These are phyloP conservation scores for Populus tomentosa DNA, from an alignment of 441 rosid species.

Conservation along the genomic window DNA sequence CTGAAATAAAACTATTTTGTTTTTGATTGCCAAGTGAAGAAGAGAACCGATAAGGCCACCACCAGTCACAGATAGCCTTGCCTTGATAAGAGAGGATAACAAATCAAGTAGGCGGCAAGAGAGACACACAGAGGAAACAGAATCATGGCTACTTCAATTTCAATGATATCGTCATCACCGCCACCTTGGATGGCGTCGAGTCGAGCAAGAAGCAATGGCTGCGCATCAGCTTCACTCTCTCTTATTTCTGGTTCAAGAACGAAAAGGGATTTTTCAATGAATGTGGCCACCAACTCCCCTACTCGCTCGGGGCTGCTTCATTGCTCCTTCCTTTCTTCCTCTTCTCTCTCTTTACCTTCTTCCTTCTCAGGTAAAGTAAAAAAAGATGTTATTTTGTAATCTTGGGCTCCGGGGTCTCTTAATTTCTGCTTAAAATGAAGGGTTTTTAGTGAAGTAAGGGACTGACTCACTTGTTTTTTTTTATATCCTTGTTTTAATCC, in stretches of 20 bases:
- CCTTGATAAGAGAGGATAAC: background rate
- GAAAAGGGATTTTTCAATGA: slow-evolving; percentile 22
- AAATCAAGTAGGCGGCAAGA: background rate
- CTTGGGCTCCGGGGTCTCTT: background rate
- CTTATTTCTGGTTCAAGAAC: slow-evolving; percentile 33
- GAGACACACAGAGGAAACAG: too few species aligned
- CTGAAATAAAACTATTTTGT: background rate
- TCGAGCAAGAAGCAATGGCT: slow-evolving; percentile 11
- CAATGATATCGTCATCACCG: slow-evolving; percentile 9
- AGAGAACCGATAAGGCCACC: background rate
- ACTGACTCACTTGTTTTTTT: background rate
- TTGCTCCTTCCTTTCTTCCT: slow-evolving; percentile 52
- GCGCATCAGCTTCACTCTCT: slow-evolving; percentile 56
- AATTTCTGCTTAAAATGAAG: background rate
- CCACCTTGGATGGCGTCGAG: slow-evolving; percentile 15
- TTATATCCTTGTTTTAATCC: background rate
- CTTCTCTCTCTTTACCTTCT: slow-evolving; percentile 40
- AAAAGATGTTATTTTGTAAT: too few species aligned
- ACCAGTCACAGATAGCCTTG: too few species aligned
- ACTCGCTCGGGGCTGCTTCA: slow-evolving; percentile 47
- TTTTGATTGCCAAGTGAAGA: background rate
- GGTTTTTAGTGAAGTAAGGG: background rate
- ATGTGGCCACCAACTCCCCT: slow-evolving; percentile 21
- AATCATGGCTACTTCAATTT: slow-evolving; percentile 47
- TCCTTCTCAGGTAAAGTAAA: slow-evolving; percentile 49